A percentile compares a stretch with the other conserved stretches of the same genome.
phyloP scores from a whole-genome alignment of 805 yeast genomes.

The Brettanomyces naardenensis region DNA sequence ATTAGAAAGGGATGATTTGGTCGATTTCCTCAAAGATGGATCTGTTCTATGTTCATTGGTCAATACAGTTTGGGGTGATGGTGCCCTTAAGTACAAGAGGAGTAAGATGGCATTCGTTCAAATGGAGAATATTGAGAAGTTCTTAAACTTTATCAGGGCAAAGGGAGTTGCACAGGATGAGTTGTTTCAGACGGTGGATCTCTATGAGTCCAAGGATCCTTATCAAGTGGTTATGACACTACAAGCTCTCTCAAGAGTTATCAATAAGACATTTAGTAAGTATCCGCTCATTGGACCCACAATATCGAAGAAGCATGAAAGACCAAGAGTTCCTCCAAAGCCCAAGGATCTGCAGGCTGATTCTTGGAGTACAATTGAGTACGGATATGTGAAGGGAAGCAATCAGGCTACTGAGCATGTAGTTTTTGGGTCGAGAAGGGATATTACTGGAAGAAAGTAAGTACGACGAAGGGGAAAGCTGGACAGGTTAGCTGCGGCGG shows the following conservation, averaged over 20 bases:
- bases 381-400: slow-evolving; percentile 54
- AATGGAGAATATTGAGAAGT: slow-evolving; percentile 80
- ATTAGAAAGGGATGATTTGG: slow-evolving; percentile 31
- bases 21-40: slow-evolving; percentile 58
- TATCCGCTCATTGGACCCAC: slow-evolving; percentile 54
- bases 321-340: slow-evolving; percentile 45
- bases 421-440: slow-evolving; percentile 45
- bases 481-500: too few relatives aligned
- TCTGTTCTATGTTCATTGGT: slow-evolving; percentile 40
- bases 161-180: slow-evolving; percentile 78
- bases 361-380: slow-evolving; percentile 50
- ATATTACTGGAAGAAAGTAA: slow-evolving; percentile 29
- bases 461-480: too few relatives aligned
- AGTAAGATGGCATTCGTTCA: slow-evolving; percentile 70
- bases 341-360: slow-evolving; percentile 38
- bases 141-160: slow-evolving; percentile 50
- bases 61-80: slow-evolving; percentile 31
- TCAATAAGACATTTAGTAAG: slow-evolving; percentile 41
- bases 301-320: slow-evolving; percentile 38
- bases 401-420: slow-evolving; percentile 45
- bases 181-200: slow-evolving; percentile 68
- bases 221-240: slow-evolving; percentile 70
- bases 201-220: slow-evolving; percentile 68
- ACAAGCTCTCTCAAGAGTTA: slow-evolving; percentile 64
- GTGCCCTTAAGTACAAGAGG: slow-evolving; percentile 40